Evolutionary conservation across 805 yeast species (phyloP), one percentile per base, ranked within the genome.

Genomic region (Huiozyma sinensis): DNA sequence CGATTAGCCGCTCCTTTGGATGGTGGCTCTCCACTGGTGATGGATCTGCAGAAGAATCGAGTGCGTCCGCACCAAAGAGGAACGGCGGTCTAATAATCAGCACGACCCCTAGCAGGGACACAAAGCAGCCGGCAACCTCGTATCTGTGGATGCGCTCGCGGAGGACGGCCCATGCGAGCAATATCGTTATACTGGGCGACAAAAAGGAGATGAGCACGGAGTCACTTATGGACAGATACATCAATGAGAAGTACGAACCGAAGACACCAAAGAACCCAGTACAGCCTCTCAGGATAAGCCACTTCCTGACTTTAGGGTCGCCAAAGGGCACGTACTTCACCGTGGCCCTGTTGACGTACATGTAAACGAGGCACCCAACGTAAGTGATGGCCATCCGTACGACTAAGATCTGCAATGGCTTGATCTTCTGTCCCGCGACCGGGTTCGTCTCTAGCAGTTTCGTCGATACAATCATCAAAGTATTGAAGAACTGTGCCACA

Each of bases 251-350:
- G 60, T 85, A 88, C 56, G 83, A 68, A 4, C 90, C 81, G 55
- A 81, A 81, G 6, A 87, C 94, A 4, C 95, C 95, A 45, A 82
- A 59, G 52, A 79, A 84, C 6, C 97, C 97, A 11, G 77, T 69
- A 1, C 71, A 40, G 0, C 95, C 95, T 47, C 96, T 68, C 5
- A 74, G 39, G 0, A 76, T 57, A 46, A 87, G 64, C 52, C 75
- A 68, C 41, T 60, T 54, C 10, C 95, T 66, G 34, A 77, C 57
- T 2, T 70, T 74, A 9, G 63, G 69, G 1, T 87, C 84, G 0
- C 96, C 96, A 49, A 78, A 72, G 2, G 90, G 82, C 9, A 76
- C 81, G 47, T 77, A 71, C 1, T 74, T 76, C 7, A 78, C 76
- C 1, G 50, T 40, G 4, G 39, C 44, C 46, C 68, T 67, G 29